Base-by-base conservation (phyloP, 1,284 basidiomycete genomes). In the Meripilus lineatus region DNA sequence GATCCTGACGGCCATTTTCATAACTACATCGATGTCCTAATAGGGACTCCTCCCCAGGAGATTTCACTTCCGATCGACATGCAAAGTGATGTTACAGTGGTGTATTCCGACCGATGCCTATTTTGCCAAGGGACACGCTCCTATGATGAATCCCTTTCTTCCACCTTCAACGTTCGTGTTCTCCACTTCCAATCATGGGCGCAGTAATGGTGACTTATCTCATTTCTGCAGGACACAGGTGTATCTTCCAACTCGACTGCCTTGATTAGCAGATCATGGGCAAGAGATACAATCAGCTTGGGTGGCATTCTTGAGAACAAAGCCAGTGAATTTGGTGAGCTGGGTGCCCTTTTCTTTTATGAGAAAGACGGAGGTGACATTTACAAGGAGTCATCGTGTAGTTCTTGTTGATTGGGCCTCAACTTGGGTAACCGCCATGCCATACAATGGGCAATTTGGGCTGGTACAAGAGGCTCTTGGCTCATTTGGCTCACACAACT, bases 11-110 rank as follows among this genome's bases (percentile, higher is more conserved):
- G n/a, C n/a, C n/a, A n/a, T n/a, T n/a, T n/a, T n/a, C n/a, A n/a
- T n/a, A 44, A 44, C 35, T 44, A n/a, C 23, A 36, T 44, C 13
- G 42, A 44, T 14, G 24, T 44, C 5, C 17, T 38, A 13, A 22
- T 44, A 17, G 42, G 42, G 6, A 44, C 42, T 7, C 42, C 42
- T 18, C 42, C 42, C 7, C 42, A 44, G 32, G 13, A n/a, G 6
- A 6, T 44, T 4, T n/a, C 33, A n/a, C 42, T 44, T n/a, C 21
- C 34, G 8, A 30, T 44, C n/a, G 42, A 44, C 35, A 4, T 44
- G 4, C 42, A 44, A 26, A 14, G 14, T 11, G 42, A 44, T 21
- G 8, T 30, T 15, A 37, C 34, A 5, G 25, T 30, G 7, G 28
- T 34, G 13, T 37, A 30, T 8, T 5, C 18, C 15, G 34, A 37